phyloP scores from a whole-genome alignment of 441 rosid genomes.

The Brassica hybrid region DNA sequence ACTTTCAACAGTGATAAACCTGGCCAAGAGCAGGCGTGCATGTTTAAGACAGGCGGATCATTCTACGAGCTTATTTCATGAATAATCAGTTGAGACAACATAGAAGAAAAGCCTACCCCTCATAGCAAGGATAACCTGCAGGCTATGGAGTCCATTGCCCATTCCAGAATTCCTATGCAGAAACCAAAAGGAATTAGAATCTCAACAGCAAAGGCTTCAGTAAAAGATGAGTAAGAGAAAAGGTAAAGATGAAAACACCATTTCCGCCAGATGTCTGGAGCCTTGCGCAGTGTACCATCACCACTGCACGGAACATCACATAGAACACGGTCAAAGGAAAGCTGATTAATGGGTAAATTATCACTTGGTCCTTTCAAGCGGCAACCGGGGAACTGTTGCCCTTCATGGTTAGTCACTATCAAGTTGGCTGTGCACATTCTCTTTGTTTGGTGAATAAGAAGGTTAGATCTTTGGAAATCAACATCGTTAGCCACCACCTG shows the following conservation, averaged over 20 bases:
- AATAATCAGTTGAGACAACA: not conserved
- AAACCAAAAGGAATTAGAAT: constrained; percentile 34
- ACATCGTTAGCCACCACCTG: constrained; percentile 92
- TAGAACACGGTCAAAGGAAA: no score
- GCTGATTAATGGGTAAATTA: constrained; percentile 54
- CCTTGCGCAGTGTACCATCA: constrained; percentile 96
- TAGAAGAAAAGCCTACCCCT: constrained; percentile 55
- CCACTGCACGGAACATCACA: no score
- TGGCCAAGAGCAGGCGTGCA: constrained; percentile 36
- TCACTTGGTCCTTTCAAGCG: constrained; percentile 49
- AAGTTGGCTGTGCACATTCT: constrained; percentile 95
- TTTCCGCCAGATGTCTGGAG: constrained; percentile 98
- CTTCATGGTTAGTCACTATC: constrained; percentile 93
- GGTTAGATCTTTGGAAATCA: no score
- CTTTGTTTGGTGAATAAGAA: no score
- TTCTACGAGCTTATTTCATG: not conserved
- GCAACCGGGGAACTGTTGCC: constrained; percentile 92
- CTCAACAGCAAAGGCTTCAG: not conserved
- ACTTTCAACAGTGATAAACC: constrained; percentile 83
- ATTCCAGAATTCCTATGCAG: constrained; percentile 78
- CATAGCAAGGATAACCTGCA: constrained; percentile 88
- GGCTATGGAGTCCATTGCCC: constrained; percentile 87
- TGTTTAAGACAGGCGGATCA: constrained; percentile 10
- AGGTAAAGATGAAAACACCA: constrained; percentile 50
- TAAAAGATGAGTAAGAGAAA: not conserved